Base-by-base conservation (phyloP, 139 green algal genomes). In the Parachlorella kessleri region DNA sequence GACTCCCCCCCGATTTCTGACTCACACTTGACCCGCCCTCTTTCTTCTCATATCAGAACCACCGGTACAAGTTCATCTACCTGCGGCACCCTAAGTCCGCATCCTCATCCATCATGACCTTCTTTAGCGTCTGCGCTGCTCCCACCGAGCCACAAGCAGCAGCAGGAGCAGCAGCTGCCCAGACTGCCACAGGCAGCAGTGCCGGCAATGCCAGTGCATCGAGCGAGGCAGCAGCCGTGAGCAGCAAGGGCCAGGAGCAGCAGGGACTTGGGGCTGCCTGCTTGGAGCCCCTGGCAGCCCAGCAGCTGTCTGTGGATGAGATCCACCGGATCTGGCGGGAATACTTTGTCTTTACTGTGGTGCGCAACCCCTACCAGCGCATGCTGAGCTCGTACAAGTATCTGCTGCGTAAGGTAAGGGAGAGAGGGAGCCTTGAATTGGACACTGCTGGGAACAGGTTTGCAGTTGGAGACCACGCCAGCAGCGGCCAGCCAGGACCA, bases 291-390 rank as follows among this genome's bases (percentile, higher is more conserved):
- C 41, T 38, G 26, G 32, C 41, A 8, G 39, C 32, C 33, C 4
- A 32, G 36, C n/a, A 67, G 33, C 35, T 26, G 36, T 73, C 28
- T 30, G 24, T 4, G 9, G 75, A 48, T 28, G 55, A 74, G 32
- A 18, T 81, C 3, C 40, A 38, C 3, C 26, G 28, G 21, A 55
- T 59, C n/a, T 81, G 75, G 75, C 33, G 33, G 32, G 65, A 74
- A 3, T 81, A 81, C 75, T 81, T 81, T 74, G 75, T 81, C 14
- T 81, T 81, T 40, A 75, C 75, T 1, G 41, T 81, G 23, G 75
- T 81, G 75, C 75, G 75, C 40, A 81, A 81, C 38, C 75, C 75
- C 4, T 72, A 55, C 30, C 30, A 28, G 41, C 75, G 75, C 36
- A 42, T 42, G 2, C 55, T 81, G 6, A 67, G 36, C n/a, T 28